Conservation (phyloP, 2,329 filamentous ascomycete genomes). For the Rhynchosporium graminicola region DNA sequence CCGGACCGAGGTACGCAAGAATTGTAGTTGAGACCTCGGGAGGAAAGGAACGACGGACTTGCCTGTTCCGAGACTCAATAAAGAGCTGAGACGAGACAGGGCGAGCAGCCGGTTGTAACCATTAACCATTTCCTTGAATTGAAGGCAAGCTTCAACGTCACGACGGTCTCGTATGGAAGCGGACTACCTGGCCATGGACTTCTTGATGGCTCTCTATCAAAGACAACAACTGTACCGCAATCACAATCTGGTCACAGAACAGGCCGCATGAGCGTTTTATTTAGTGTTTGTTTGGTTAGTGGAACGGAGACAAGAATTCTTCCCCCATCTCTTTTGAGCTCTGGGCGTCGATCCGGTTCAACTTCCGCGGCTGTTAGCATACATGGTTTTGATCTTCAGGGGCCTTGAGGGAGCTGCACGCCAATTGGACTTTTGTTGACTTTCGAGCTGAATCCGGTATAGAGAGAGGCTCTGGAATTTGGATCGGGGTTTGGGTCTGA, state of each 20-base stretch:
- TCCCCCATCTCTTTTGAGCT: background rate
- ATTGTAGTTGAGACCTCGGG: background rate
- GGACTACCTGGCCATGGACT: no score
- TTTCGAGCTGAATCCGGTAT: no score
- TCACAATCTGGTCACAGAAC: constrained; percentile 10
- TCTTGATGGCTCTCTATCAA: background rate
- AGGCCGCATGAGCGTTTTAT: constrained; percentile 4
- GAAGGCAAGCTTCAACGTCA: background rate
- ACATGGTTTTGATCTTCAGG: constrained; percentile 15
- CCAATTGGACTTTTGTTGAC: background rate
- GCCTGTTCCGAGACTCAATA: constrained; percentile 1
- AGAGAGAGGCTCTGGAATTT: background rate
- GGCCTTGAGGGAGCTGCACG: background rate
- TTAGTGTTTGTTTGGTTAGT: constrained; percentile 1
- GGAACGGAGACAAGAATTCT: background rate
- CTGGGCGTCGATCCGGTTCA: constrained; percentile 17
- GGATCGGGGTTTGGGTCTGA: background rate
- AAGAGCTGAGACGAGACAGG: background rate
- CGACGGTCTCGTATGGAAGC: background rate
- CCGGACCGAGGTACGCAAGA: background rate
- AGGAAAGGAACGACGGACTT: constrained; percentile 8
- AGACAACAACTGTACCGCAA: background rate
- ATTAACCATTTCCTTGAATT: background rate
- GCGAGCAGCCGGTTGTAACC: background rate
- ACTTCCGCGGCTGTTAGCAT: constrained; percentile 19